Percentiles rank a stretch among this genome's conserved stretches.
These are phyloP conservation scores for Aspergillus steynii DNA, from an alignment of 495 filamentous ascomycete species.

Conservation along the genomic window DNA sequence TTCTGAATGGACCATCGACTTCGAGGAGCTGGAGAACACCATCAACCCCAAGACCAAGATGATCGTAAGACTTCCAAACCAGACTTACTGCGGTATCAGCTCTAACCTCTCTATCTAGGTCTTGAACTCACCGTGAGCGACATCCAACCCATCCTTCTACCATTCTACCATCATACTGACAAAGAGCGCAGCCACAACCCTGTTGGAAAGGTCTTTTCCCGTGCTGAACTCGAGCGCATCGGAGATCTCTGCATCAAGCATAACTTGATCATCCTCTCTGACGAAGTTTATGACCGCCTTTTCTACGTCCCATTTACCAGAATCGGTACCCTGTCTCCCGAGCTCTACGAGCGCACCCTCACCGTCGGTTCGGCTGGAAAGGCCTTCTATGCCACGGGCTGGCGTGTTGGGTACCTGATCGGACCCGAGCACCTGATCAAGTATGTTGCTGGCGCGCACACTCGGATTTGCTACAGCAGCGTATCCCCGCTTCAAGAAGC, in stretches of 20 bases:
- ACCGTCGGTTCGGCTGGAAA: constrained; percentile 96
- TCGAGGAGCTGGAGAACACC: constrained; percentile 77
- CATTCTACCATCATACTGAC: constrained; percentile 16
- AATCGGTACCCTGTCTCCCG: constrained; percentile 83
- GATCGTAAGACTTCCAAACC: constrained; percentile 64
- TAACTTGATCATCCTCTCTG: constrained; percentile 91
- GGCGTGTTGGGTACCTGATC: constrained; percentile 95
- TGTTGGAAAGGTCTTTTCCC: constrained; percentile 90
- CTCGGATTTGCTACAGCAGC: constrained; percentile 91
- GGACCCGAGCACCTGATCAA: constrained; percentile 87
- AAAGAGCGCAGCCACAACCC: constrained; percentile 73
- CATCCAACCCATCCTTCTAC: not conserved
- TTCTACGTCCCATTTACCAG: constrained; percentile 94
- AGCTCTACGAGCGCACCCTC: constrained; percentile 81
- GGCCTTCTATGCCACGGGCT: constrained; percentile 96
- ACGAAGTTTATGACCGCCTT: constrained; percentile 94
- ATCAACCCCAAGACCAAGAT: constrained; percentile 88
- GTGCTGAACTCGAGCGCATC: constrained; percentile 78
- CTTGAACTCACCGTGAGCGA: constrained; percentile 45
- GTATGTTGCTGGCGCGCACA: constrained; percentile 89
- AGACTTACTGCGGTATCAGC: not conserved
- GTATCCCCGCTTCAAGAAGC: constrained; percentile 95
- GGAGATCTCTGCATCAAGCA: constrained; percentile 90
- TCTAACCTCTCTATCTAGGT: constrained; percentile 30
- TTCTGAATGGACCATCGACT: constrained; percentile 84